phyloP scores from a whole-genome alignment of 495 filamentous ascomycete species.

The Neurospora intermedia region DNA sequence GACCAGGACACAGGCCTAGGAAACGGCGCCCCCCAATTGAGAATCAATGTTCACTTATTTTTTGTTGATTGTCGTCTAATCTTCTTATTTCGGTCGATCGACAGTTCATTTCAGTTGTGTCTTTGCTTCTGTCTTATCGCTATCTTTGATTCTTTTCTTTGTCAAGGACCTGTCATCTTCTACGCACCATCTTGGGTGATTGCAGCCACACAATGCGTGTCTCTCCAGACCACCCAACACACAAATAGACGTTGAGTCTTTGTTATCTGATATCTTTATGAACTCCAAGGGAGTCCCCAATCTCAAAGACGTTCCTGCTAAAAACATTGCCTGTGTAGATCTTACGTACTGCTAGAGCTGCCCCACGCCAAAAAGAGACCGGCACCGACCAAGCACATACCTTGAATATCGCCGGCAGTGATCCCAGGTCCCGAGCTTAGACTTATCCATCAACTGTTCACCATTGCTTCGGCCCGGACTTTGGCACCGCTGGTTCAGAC shows the following conservation, averaged over 20 bases:
- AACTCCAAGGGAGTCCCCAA: background rate
- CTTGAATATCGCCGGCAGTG: background rate
- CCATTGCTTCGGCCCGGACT: background rate
- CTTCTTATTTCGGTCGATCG: background rate
- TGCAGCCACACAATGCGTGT: background rate
- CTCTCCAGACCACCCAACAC: background rate
- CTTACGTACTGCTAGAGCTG: background rate
- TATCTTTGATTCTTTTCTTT: background rate
- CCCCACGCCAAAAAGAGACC: background rate
- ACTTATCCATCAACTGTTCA: background rate
- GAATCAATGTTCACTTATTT: background rate
- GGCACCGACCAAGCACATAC: background rate
- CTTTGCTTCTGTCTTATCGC: background rate
- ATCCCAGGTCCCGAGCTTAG: background rate
- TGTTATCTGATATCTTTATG: background rate
- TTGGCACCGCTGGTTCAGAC: background rate
- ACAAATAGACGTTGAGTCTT: background rate
- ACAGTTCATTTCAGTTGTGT: background rate
- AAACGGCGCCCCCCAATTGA: background rate
- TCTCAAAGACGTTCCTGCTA: background rate
- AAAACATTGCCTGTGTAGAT: background rate
- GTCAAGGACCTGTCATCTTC: background rate
- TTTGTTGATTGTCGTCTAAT: background rate
- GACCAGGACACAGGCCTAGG: background rate
- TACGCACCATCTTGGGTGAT: background rate